Evolutionary conservation across 192 early-diverging fungal species (phyloP).

Genomic region (Podila horticola): DNA sequence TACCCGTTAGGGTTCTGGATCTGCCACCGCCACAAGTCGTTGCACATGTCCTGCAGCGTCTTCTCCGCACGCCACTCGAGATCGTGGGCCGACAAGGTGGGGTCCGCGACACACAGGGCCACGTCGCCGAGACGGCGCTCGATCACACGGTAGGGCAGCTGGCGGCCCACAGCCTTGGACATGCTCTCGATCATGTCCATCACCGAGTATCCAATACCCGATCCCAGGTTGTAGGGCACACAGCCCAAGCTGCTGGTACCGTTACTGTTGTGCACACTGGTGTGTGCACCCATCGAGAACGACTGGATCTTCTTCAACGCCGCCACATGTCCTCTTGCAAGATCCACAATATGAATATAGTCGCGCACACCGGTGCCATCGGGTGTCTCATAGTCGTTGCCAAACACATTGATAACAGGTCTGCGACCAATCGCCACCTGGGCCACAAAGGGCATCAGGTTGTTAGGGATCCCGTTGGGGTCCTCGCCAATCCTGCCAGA

Average conservation of each 20-base stretch:
- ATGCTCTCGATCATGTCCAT: conserved; percentile 85
- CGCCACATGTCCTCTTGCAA: conserved; percentile 87
- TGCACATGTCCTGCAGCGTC: conserved; percentile 59
- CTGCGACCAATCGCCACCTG: conserved; percentile 91
- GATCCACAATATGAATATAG: conserved; percentile 93
- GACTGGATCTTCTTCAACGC: conserved; percentile 80
- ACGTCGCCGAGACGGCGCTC: conserved; percentile 86
- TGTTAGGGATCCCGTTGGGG: conserved; percentile 83
- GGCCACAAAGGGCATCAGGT: conserved; percentile 92
- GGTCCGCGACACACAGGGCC: conserved; percentile 85
- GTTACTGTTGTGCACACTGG: not conserved
- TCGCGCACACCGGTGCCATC: conserved; percentile 93
- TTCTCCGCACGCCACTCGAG: conserved; percentile 54
- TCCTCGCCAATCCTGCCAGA: conserved; percentile 94
- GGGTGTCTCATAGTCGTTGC: conserved; percentile 88
- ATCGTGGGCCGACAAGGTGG: conserved; percentile 45
- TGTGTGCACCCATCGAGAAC: no score
- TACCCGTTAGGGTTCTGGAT: conserved; percentile 65
- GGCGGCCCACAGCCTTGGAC: conserved; percentile 80
- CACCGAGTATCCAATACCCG: conserved; percentile 89
- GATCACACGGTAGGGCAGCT: conserved; percentile 76
- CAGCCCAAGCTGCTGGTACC: conserved; percentile 57
- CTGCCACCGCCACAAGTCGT: conserved; percentile 69
- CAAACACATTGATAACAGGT: conserved; percentile 86
- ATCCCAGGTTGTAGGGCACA: conserved; percentile 89